Evolutionary conservation across 1,284 basidiomycete genomes (phyloP), one percentile per base, ranked within the genome.

Genomic region (Anthracocystis panici-leucophaei): DNA sequence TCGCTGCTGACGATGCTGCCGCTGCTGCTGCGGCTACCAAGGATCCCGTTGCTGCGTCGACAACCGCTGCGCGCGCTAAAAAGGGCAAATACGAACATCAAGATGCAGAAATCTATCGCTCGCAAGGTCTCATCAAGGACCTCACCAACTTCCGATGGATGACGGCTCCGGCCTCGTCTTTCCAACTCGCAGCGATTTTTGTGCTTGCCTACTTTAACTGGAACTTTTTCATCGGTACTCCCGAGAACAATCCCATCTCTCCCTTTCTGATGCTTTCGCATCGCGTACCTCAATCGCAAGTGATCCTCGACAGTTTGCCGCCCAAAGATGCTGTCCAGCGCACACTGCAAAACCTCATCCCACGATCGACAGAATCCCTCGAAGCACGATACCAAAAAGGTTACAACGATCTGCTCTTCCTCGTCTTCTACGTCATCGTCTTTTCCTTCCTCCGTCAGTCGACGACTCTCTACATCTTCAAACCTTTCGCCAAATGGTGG

Each of bases 371-470:
- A 23, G 71, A 81, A 18, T 57, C 56, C 14, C 41, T 55, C 23
- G 50, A 75, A 54, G 48, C 75, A 25, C 57, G 80, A 16, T 83
- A 78, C 49, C 78, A 81, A 41, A 84, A 84, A 49, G 82, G 82
- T 10, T 79, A 75, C 59, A 52, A 69, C 35, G 97, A 99, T 85
- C 79, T 97, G 8, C 84, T 89, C 20, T 99, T 99, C 87, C 85
- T 98, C 50, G 88, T 89, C 4, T 97, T 94, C 86, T 90, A 97
- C 85, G 89, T 98, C 85, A 88, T 99, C 46, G 91, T 97, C 78
- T 99, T 93, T 87, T 96, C 94, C 1, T 93, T 95, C 84, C 83
- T 97, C 33, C 91, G 97, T 38, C 95, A 98, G 86, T 85, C 89
- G 35, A 86, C 94, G 78, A 91, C 91, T 10, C 77, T 93, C 79